Evolutionary conservation across 2,329 filamentous ascomycete genomes (phyloP).

Genomic region (Colletotrichum tamarilloi): DNA sequence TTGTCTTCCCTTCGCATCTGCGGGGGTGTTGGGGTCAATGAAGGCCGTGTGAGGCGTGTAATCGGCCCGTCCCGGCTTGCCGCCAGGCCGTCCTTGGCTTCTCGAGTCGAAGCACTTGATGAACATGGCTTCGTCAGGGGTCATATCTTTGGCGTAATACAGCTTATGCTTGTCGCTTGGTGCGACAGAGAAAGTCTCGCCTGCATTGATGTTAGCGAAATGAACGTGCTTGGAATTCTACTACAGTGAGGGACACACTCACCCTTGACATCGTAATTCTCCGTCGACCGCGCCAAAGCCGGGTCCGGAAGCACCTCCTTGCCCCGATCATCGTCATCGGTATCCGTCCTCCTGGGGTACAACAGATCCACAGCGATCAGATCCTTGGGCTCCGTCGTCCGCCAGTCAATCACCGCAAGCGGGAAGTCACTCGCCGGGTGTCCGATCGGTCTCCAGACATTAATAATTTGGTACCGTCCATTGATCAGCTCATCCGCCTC

Average conservation of each 20-base stretch:
- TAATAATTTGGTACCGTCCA: constrained; percentile 74
- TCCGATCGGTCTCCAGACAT: constrained; percentile 77
- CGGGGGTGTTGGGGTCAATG: constrained; percentile 70
- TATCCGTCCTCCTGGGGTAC: constrained; percentile 61
- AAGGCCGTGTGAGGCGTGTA: constrained; percentile 66
- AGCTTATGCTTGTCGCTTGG: constrained; percentile 69
- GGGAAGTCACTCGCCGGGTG: constrained; percentile 72
- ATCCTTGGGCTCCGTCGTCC: constrained; percentile 66
- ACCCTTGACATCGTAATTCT: constrained; percentile 68
- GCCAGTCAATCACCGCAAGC: constrained; percentile 74
- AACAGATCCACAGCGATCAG: constrained; percentile 71
- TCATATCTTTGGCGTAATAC: constrained; percentile 77
- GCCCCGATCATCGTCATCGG: constrained; percentile 60
- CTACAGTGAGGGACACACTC: not conserved
- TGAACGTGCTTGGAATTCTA: no score
- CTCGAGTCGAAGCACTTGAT: constrained; percentile 66
- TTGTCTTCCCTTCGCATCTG: constrained; percentile 73
- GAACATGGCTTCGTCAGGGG: constrained; percentile 58
- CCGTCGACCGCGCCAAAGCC: constrained; percentile 56
- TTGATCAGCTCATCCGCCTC: constrained; percentile 68
- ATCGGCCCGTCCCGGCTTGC: constrained; percentile 57
- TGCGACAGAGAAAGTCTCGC: constrained; percentile 71
- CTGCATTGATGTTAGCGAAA: constrained; percentile 39
- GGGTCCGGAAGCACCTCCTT: constrained; percentile 67
- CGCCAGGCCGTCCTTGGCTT: constrained; percentile 54